Evolutionary conservation across 495 filamentous ascomycete species (phyloP), one percentile per base, ranked within the genome.

Genomic region (Penicillium mononematosum): DNA sequence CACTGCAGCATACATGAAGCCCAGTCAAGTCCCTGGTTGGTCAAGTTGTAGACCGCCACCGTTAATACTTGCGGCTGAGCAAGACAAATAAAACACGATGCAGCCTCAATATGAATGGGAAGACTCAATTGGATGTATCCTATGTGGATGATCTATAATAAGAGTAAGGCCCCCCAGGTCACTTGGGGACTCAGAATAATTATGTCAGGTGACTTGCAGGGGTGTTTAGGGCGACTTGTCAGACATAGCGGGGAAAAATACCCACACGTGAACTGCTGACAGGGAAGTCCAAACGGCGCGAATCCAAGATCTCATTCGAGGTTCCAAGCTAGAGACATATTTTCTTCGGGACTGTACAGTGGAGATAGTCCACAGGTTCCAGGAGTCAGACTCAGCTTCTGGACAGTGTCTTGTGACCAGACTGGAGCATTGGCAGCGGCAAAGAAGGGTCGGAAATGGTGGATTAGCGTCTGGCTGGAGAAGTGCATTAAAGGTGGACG

Each of bases 401-500:
- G 29, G 54, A 19, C 32, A 22, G 24, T 45, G 54, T 11, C 45
- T 50, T 17, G 45, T 50, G 36, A 45, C 63, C 39, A 32, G 51
- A 52, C 17, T 32, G 31, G 65, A 75, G 44, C 56, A 45, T 41
- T 74, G 73, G 71, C 49, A 52, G 53, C 57, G 56, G 24, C 39
- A 65, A 16, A 55, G 42, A 44, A 34, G 34, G 45, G 51, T 76
- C 17, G 73, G 72, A 12, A 36, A 45, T 22, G 72, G 72, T 16
- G 60, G 56, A 11, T 67, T 12, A 58, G 41, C 4, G 74, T 78
- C 4, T 75, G 70, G 67, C 58, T 75, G 11, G 66, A 78, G 52
- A 59, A 50, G 31, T 65, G 60, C 36, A 54, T 58, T 10, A 11
- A 53, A 48, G 31, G 14, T 19, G 29, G 36, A 31, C 25, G 41